phyloP scores from a whole-genome alignment of 805 yeast species.

The Candida nonsorbophila region DNA sequence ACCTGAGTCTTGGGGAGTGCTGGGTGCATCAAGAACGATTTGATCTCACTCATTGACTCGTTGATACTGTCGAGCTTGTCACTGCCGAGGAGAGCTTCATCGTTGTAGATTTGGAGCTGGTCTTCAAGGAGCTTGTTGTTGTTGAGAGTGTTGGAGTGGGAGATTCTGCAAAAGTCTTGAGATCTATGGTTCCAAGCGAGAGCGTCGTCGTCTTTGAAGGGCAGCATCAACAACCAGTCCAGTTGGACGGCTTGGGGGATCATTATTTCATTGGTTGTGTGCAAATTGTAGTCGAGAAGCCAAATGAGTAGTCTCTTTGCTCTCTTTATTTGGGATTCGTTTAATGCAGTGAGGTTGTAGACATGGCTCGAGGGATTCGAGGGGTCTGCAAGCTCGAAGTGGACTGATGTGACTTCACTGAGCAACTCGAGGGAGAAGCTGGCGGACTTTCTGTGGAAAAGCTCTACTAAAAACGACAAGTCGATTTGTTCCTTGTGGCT shows the following conservation, averaged over 20 bases:
- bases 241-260: constrained; percentile 10
- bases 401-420: constrained; percentile 29
- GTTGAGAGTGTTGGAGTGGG: not conserved
- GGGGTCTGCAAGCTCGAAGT: constrained; percentile 20
- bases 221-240: constrained; percentile 11
- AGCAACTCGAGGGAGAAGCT: constrained; percentile 19
- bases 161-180: constrained; percentile 11
- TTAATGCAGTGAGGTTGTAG: constrained; percentile 27
- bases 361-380: no score
- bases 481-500: constrained; percentile 25
- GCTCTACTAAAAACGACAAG: constrained; percentile 18
- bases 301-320: constrained; percentile 35
- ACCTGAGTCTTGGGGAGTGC: not conserved
- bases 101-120: constrained; percentile 3
- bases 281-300: constrained; percentile 30
- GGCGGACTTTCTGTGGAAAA: constrained; percentile 22
- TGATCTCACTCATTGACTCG: constrained; percentile 5
- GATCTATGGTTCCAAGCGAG: constrained; percentile 26
- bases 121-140: constrained; percentile 1
- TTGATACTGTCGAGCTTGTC: not conserved
- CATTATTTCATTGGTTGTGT: constrained; percentile 12
- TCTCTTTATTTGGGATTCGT: constrained; percentile 22
- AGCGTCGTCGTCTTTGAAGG: constrained; percentile 25
- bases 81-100: not conserved
- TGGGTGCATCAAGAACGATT: constrained; percentile 5